Percentiles rank a stretch among this genome's conserved stretches.
Conservation (phyloP, 192 early-diverging fungal species). For the Diversispora eburnea region DNA sequence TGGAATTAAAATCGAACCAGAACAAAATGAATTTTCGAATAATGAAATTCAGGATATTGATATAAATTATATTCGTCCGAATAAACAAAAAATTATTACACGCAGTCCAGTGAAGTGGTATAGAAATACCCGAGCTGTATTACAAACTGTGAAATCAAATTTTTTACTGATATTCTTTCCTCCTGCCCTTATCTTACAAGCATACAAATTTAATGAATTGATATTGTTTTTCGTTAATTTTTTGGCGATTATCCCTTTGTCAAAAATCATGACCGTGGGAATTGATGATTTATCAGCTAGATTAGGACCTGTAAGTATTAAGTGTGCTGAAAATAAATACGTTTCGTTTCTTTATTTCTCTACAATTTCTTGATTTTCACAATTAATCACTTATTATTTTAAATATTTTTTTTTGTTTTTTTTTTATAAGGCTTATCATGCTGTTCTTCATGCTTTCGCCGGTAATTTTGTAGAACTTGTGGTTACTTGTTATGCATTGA, state of each 20-base stretch:
- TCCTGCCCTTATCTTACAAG: conserved; percentile 8
- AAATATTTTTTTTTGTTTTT: neutral
- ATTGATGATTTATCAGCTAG: conserved; percentile 24
- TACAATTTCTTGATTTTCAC: neutral
- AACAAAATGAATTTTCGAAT: no score
- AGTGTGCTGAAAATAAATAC: no score
- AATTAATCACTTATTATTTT: neutral
- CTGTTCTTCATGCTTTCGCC: conserved; percentile 40
- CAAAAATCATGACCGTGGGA: conserved; percentile 23
- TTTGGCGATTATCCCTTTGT: conserved; percentile 27
- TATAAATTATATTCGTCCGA: no score
- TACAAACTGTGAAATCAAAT: conserved; percentile 21
- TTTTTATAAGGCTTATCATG: conserved; percentile 9
- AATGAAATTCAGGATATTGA: no score
- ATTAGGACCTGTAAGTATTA: conserved; percentile 16
- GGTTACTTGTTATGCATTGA: conserved; percentile 34
- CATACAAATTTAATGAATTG: neutral
- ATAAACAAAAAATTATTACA: conserved; percentile 5
- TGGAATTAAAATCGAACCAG: no score
- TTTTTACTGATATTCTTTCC: conserved; percentile 22
- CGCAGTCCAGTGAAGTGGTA: conserved; percentile 13
- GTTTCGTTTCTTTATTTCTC: neutral
- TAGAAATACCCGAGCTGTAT: conserved; percentile 5
- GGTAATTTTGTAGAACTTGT: conserved; percentile 42
- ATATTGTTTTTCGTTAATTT: conserved; percentile 20